These are phyloP conservation scores for Mycena venus DNA, from an alignment of 768 basidiomycete genomes.

Conservation along the genomic window DNA sequence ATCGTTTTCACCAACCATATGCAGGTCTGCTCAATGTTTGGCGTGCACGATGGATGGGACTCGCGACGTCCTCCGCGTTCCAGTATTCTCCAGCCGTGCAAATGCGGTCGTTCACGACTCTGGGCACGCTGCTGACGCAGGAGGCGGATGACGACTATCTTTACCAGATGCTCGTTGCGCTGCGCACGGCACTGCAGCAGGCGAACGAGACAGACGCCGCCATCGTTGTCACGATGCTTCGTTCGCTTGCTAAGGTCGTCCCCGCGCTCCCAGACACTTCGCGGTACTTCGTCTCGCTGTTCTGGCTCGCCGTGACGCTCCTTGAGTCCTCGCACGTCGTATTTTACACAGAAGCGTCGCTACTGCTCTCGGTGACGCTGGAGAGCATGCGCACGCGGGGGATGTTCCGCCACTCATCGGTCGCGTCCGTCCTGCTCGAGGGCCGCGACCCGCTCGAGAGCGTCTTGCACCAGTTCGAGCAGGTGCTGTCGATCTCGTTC, in stretches of 20 bases:
- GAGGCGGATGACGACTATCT: constrained; percentile 94
- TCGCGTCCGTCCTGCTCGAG: constrained; percentile 72
- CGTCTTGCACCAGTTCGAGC: constrained; percentile 78
- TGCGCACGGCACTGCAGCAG: constrained; percentile 77
- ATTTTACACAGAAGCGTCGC: constrained; percentile 77
- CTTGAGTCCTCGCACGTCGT: constrained; percentile 82
- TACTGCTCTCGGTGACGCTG: constrained; percentile 74
- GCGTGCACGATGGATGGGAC: constrained; percentile 94
- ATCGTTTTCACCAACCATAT: too few relatives aligned
- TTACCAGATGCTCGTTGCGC: constrained; percentile 93
- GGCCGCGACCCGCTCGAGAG: constrained; percentile 76
- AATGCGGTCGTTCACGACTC: constrained; percentile 85
- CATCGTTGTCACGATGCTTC: constrained; percentile 88
- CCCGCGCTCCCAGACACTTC: constrained; percentile 78
- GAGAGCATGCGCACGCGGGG: constrained; percentile 74
- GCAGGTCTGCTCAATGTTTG: constrained; percentile 87
- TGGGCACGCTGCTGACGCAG: constrained; percentile 84
- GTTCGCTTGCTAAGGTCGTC: constrained; percentile 84
- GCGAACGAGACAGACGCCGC: constrained; percentile 78
- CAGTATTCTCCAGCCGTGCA: constrained; percentile 92
- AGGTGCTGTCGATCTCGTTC: constrained; percentile 81
- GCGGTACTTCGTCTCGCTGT: constrained; percentile 79
- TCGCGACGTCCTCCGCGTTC: constrained; percentile 90
- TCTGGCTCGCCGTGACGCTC: constrained; percentile 91
- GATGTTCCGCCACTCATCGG: constrained; percentile 66